Evolutionary conservation across 306 rosid genomes (phyloP).

Genomic region (Ziziphus jujuba): DNA sequence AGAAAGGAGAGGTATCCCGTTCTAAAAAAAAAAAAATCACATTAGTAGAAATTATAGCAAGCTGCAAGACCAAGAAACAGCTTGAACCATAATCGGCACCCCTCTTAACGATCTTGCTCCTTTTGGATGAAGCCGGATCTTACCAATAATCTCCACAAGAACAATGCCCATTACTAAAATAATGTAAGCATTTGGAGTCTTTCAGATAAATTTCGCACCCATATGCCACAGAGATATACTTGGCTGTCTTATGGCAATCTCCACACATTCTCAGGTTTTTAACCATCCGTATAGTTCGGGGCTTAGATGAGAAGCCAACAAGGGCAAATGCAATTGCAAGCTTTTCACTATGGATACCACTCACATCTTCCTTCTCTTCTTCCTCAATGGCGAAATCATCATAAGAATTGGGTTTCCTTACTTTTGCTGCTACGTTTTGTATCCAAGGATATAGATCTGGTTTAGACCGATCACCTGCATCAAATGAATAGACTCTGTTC

Average conservation of each 20-base stretch:
- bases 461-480: slow-evolving; percentile 51
- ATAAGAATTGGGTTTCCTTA: slow-evolving; percentile 39
- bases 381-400: slow-evolving; percentile 64
- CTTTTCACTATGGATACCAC: slow-evolving; percentile 72
- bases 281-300: slow-evolving; percentile 55
- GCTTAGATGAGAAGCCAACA: slow-evolving; percentile 41
- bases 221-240: slow-evolving; percentile 61
- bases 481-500: slow-evolving; percentile 58
- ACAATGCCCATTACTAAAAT: slow-evolving; percentile 77
- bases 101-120: neutral
- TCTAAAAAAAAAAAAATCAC: neutral
- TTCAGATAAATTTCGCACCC: slow-evolving; percentile 73
- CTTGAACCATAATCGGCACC: neutral
- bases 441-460: slow-evolving; percentile 59
- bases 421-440: slow-evolving; percentile 40
- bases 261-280: slow-evolving; percentile 78
- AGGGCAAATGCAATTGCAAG: slow-evolving; percentile 78
- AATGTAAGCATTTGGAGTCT: slow-evolving; percentile 71
- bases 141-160: slow-evolving; percentile 96
- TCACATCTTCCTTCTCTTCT: slow-evolving; percentile 58
- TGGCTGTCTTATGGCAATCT: slow-evolving; percentile 81
- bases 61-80: neutral
- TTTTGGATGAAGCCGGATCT: slow-evolving; percentile 4
- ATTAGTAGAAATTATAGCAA: neutral
- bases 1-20: neutral